These are phyloP conservation scores for Fusarium metavorans DNA, from an alignment of 2,329 filamentous ascomycete genomes.

Conservation along the genomic window DNA sequence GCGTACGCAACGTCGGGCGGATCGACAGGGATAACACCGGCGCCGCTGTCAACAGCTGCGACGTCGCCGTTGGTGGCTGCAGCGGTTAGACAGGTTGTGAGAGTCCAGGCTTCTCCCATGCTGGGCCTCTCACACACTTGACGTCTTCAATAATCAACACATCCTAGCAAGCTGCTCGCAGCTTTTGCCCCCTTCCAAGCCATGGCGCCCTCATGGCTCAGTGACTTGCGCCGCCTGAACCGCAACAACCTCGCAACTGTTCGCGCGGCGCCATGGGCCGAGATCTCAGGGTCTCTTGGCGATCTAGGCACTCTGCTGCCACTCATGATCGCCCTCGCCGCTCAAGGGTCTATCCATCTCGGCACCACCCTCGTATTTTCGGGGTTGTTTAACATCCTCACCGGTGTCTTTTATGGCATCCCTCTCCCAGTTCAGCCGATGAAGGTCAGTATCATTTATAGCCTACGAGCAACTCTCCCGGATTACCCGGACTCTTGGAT, in stretches of 20 bases:
- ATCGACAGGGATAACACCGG: background rate
- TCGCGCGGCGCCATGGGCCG: slow-evolving; percentile 65
- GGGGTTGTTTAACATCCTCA: slow-evolving; percentile 86
- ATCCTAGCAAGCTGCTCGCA: background rate
- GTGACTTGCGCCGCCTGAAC: slow-evolving; percentile 50
- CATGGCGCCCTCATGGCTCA: slow-evolving; percentile 45
- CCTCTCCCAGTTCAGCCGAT: slow-evolving; percentile 93
- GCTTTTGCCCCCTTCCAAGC: background rate
- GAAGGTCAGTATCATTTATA: slow-evolving; percentile 61
- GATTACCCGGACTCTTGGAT: background rate
- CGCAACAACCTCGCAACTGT: slow-evolving; percentile 64
- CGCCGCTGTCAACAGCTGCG: background rate
- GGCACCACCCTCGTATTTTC: slow-evolving; percentile 89
- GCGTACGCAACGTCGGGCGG: background rate
- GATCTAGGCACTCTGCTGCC: slow-evolving; percentile 92
- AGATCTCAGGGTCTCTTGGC: slow-evolving; percentile 88
- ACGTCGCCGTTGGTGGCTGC: background rate
- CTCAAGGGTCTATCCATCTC: slow-evolving; percentile 83
- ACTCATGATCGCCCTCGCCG: slow-evolving; percentile 86
- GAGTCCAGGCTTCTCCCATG: background rate
- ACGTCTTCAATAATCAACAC: background rate
- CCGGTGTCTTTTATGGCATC: slow-evolving; percentile 85
- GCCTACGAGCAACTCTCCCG: background rate
- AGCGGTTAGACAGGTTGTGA: background rate
- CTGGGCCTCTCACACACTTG: background rate